Conservation (phyloP, 2,329 filamentous ascomycete species). For the Botrytis fragariae region DNA sequence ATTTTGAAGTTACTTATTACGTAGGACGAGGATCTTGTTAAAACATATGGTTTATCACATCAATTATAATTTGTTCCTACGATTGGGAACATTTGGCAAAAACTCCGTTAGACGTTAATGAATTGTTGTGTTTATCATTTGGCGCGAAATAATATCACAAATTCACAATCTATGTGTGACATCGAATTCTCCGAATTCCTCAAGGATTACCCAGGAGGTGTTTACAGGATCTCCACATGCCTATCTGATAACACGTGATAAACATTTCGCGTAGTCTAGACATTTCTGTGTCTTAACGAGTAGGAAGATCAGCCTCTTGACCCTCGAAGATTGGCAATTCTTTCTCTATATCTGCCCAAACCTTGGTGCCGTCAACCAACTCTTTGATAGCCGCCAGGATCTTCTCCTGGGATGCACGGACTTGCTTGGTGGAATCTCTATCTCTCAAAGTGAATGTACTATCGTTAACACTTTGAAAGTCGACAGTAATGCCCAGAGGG, state of each 20-base stretch:
- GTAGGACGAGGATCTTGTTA: neutral
- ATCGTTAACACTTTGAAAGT: slow-evolving; percentile 93
- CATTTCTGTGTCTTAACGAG: slow-evolving; percentile 20
- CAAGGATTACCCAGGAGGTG: slow-evolving; percentile 3
- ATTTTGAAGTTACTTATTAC: neutral
- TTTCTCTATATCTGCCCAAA: slow-evolving; percentile 66
- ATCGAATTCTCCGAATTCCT: neutral
- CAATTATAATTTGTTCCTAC: neutral
- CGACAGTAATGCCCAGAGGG: slow-evolving; percentile 87
- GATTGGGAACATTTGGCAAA: too few relatives aligned
- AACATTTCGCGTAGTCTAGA: neutral
- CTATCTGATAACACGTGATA: neutral
- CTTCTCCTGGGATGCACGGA: slow-evolving; percentile 76
- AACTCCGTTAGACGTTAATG: neutral
- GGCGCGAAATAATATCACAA: neutral
- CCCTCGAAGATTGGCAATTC: slow-evolving; percentile 82
- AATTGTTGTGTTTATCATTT: neutral
- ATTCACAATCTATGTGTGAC: neutral
- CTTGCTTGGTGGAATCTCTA: slow-evolving; percentile 86
- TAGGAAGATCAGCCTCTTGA: slow-evolving; percentile 53
- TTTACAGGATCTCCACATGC: slow-evolving; percentile 5
- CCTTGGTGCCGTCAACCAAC: slow-evolving; percentile 51
- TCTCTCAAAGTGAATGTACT: slow-evolving; percentile 84
- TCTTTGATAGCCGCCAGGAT: slow-evolving; percentile 68
- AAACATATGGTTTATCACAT: neutral